Percentiles rank a stretch among this genome's conserved stretches.
phyloP scores from a whole-genome alignment of 805 yeast species.

The Clavispora phyllophila region DNA sequence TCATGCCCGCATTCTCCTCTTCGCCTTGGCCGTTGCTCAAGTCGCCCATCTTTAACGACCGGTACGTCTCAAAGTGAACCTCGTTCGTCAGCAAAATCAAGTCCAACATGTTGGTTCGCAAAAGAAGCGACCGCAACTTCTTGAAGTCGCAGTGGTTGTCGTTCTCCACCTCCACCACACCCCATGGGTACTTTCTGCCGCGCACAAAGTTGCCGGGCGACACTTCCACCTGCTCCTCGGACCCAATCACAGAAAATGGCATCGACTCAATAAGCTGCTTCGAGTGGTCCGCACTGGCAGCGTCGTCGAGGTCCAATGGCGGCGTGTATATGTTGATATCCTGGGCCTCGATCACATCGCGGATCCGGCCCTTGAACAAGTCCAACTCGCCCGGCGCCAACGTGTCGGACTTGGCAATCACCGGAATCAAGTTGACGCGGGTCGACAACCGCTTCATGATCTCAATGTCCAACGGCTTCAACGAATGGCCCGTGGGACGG shows the following conservation, averaged over 20 bases:
- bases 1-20: slow-evolving; percentile 23
- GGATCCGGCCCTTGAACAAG: slow-evolving; percentile 66
- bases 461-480: slow-evolving; percentile 83
- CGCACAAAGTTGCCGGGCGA: slow-evolving; percentile 59
- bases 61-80: slow-evolving; percentile 72
- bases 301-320: slow-evolving; percentile 70
- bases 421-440: slow-evolving; percentile 82
- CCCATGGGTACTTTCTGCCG: slow-evolving; percentile 91
- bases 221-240: slow-evolving; percentile 65
- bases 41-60: slow-evolving; percentile 61
- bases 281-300: slow-evolving; percentile 73
- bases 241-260: slow-evolving; percentile 84
- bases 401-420: slow-evolving; percentile 86
- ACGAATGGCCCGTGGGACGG: slow-evolving; percentile 85
- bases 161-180: slow-evolving; percentile 81
- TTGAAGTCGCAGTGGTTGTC: slow-evolving; percentile 82
- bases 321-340: slow-evolving; percentile 81
- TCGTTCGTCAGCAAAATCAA: slow-evolving; percentile 76
- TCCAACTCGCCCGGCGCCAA: slow-evolving; percentile 66
- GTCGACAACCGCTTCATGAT: slow-evolving; percentile 79
- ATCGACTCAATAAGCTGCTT: slow-evolving; percentile 73
- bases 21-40: slow-evolving; percentile 26
- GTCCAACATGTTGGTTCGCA: slow-evolving; percentile 82
- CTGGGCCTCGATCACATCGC: slow-evolving; percentile 79
- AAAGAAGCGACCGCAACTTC: slow-evolving; percentile 68